Conservation (phyloP, 1,139 yeast species). For the Barnettozyma hawaiiensis region DNA sequence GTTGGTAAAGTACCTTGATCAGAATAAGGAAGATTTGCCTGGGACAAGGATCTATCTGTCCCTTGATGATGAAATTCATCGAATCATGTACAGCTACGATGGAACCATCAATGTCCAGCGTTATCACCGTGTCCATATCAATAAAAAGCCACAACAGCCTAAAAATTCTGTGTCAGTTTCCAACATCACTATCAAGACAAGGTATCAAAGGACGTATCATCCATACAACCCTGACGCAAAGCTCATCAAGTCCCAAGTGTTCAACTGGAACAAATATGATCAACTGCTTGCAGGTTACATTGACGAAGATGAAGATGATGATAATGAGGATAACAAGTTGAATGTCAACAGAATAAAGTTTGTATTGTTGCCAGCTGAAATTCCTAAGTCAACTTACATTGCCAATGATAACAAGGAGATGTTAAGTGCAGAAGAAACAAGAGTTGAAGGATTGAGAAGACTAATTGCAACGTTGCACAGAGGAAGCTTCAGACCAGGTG, state of each 20-base stretch:
- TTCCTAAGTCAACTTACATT: conserved; percentile 46
- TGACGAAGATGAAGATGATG: conserved; percentile 59
- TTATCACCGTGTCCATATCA: conserved; percentile 37
- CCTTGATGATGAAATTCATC: conserved; percentile 77
- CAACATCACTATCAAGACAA: conserved; percentile 54
- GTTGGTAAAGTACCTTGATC: conserved; percentile 19
- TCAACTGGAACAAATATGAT: conserved; percentile 91
- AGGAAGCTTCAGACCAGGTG: conserved; percentile 44
- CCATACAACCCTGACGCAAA: conserved; percentile 53
- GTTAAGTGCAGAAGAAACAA: conserved; percentile 71
- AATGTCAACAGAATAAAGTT: conserved; percentile 65
- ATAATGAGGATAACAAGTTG: conserved; percentile 52
- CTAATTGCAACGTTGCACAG: conserved; percentile 63
- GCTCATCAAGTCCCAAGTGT: conserved; percentile 45
- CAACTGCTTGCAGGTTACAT: conserved; percentile 87
- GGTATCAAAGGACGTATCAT: conserved; percentile 67
- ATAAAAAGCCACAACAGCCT: conserved; percentile 8
- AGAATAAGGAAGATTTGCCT: conserved; percentile 33
- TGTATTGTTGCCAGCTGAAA: conserved; percentile 72
- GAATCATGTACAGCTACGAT: conserved; percentile 66
- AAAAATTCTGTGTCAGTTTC: conserved; percentile 17
- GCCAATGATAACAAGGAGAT: conserved; percentile 49
- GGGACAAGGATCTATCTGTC: conserved; percentile 70
- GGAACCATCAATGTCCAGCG: conserved; percentile 74
- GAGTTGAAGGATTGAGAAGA: conserved; percentile 80